These are phyloP conservation scores for Russula emetica DNA, from an alignment of 768 basidiomycete genomes.

Conservation along the genomic window DNA sequence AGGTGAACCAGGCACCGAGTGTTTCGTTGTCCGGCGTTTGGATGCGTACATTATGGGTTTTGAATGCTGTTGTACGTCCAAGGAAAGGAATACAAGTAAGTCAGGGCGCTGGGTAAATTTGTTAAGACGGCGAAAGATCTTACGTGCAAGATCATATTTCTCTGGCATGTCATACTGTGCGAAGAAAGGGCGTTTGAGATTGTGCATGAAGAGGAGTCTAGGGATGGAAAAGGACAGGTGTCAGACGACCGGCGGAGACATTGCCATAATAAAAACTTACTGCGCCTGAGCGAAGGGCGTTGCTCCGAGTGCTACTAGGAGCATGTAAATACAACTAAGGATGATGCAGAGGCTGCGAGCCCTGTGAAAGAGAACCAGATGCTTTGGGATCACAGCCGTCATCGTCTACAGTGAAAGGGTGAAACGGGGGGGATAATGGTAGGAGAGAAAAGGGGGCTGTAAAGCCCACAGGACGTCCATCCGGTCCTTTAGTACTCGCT, in stretches of 20 bases:
- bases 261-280: slow-evolving; percentile 41
- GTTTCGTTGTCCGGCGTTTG: slow-evolving; percentile 70
- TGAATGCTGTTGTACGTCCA: slow-evolving; percentile 33
- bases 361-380: slow-evolving; percentile 27
- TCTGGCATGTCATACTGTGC: slow-evolving; percentile 68
- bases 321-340: slow-evolving; percentile 50
- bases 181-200: slow-evolving; percentile 56
- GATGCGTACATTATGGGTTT: slow-evolving; percentile 68
- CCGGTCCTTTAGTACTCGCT: slow-evolving; percentile 3
- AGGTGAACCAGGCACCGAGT: slow-evolving; percentile 85
- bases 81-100: background rate
- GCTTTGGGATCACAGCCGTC: slow-evolving; percentile 14
- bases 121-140: slow-evolving; percentile 26
- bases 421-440: background rate
- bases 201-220: slow-evolving; percentile 63
- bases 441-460: background rate
- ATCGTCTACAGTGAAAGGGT: background rate
- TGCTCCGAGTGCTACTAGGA: slow-evolving; percentile 46
- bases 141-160: slow-evolving; percentile 77
- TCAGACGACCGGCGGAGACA: slow-evolving; percentile 30
- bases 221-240: slow-evolving; percentile 16
- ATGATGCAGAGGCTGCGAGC: slow-evolving; percentile 35
- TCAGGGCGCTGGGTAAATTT: background rate
- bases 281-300: slow-evolving; percentile 66
- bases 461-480: background rate